A percentile compares a stretch with the other conserved stretches of the same genome.
Evolutionary conservation across 805 yeast genomes (phyloP).

Genomic region (Phaffomyces antillensis): DNA sequence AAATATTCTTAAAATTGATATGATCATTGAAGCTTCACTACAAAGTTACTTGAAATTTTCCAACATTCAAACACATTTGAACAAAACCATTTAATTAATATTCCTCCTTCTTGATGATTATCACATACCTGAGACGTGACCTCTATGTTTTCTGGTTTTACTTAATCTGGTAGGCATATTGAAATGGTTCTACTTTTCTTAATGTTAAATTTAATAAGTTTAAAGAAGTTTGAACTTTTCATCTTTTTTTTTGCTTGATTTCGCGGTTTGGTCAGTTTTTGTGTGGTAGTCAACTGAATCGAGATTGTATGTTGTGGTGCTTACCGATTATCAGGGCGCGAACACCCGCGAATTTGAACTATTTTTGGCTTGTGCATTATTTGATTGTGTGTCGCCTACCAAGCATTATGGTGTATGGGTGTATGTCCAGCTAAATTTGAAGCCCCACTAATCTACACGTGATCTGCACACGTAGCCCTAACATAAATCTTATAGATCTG

Average conservation of each 20-base stretch:
- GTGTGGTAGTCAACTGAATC: background rate
- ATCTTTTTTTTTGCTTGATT: conserved; percentile 13
- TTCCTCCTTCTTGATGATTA: background rate
- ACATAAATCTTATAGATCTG: too few relatives aligned
- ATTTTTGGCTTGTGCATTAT: too few relatives aligned
- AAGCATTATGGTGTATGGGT: background rate
- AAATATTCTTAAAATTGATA: too few relatives aligned
- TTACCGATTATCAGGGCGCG: background rate
- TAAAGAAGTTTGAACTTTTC: conserved; percentile 19
- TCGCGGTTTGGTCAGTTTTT: conserved; percentile 1
- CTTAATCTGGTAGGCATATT: conserved; percentile 98
- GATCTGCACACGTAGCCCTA: background rate
- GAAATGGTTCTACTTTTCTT: conserved; percentile 21
- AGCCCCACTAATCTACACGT: conserved; percentile 2
- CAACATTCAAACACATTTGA: background rate
- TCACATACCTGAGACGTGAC: conserved; percentile 97
- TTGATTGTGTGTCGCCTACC: background rate
- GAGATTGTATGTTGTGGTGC: conserved; percentile 1
- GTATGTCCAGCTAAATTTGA: background rate
- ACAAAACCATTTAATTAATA: background rate
- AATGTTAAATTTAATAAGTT: conserved; percentile 4
- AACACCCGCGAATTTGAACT: background rate
- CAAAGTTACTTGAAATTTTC: background rate
- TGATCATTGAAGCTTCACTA: background rate
- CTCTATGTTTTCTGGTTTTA: conserved; percentile 99